Base-by-base conservation (phyloP, 768 basidiomycete species). In the Pulveroboletus sp. region DNA sequence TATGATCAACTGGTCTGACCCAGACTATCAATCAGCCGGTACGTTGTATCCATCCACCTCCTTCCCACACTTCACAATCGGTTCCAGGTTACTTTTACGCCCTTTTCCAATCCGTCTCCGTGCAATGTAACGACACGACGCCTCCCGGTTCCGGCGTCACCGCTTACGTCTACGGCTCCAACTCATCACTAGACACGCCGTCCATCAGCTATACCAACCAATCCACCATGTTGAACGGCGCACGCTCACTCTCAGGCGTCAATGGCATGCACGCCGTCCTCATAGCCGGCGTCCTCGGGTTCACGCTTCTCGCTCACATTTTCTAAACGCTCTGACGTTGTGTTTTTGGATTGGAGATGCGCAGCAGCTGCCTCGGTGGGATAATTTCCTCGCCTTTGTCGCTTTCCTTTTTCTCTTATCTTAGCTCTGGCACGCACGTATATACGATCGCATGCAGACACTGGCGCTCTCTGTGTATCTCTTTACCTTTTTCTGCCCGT, bases 1-100 rank as follows among this genome's bases (percentile, higher is more conserved):
- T 69, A 75, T 88, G 80, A 89, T 91, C 69, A 71, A 90, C 72
- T 94, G 86, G 85, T 58, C 72, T 17, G 81, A 92, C 63, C 80
- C 87, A 27, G 90, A 93, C 66, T 93, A 90, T 66, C 49, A 68
- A 43, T 63, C 84, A 13, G 82, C 87, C 17, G 85, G 81, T 73
- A 65, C 43, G 68, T 62, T 12, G 4, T 6, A 29, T 27, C 49
- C 4, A 0, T 21, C 5, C 17, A 2, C 14, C 35, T 29, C n/a
- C 25, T 31, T 13, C 31, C 23, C 10, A 6, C 20, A 14, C 19
- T 42, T 55, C 9, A 58, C 20, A 12, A 34, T 33, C 14, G 2
- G 1, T 34, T 29, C 47, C 14, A 78, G 82, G 88, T 38, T 83
- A 90, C 63, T 90, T 87, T 66, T 85, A 84, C 56, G 77, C 81